Evolutionary conservation across 352 stramenopile species (phyloP), one percentile per base, ranked within the genome.

Genomic region (Phytopythium litorale): DNA sequence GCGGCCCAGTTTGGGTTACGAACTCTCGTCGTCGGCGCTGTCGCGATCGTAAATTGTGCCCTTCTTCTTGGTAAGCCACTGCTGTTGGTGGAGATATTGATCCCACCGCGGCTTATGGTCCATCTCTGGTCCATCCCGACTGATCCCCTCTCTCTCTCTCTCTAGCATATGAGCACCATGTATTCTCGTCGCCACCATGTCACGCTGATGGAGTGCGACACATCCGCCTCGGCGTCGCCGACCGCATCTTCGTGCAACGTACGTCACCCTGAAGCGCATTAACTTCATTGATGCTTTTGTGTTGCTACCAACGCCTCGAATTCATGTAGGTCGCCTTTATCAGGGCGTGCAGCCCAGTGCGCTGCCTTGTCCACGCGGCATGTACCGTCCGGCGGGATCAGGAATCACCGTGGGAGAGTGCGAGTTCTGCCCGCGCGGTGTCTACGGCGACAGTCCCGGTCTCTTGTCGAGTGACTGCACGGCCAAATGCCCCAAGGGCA

Each of bases 381-480:
- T 87, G 75, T 93, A 91, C 28, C 81, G 81, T 7, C 68, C 69
- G 2, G 66, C 70, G 25, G 75, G 71, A 2, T 73, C 52, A 3
- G 84, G 81, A 0, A 78, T 75, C 15, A 77, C 74, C 4, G 42
- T 84, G 2, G 73, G 68, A 3, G 84, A 93, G 63, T 93, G 84
- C 60, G 76, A 84, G 33, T 78, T 79, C 48, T 93, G 84, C 54
- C 84, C 84, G 9, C 81, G 81, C 9, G 81, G 84, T 4, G 81
- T 93, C 2, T 93, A 93, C 43, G 84, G 84, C 16, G 78, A 87
- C 46, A 85, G 74, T 21, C 78, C 80, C 0, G 84, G 81, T 0
- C 61, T 93, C 15, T 71, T 72, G 7, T 83, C 84, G 4, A 86
- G 77, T 30, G 75, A 76, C 48, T 93, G 84, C 66, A 87, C 78